phyloP scores from a whole-genome alignment of 176 grass and related monocot species.

The Hsuehochloa calcarea region DNA sequence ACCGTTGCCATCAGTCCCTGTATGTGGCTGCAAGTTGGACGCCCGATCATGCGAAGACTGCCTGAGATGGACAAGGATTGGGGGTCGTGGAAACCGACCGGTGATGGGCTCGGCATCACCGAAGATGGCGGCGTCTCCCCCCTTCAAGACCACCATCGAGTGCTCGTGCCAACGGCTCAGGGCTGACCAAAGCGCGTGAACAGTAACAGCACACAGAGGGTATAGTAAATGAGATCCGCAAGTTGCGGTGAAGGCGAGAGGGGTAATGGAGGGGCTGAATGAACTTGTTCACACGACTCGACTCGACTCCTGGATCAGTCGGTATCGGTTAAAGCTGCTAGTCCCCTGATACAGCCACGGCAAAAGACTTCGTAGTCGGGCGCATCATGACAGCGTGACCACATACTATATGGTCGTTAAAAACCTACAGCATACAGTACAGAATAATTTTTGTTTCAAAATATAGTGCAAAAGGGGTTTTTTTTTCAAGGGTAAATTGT shows the following conservation, averaged over 20 bases:
- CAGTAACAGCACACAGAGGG: not conserved
- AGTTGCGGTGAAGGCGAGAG: not conserved
- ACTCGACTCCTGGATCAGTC: constrained; percentile 17
- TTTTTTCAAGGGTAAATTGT: not conserved
- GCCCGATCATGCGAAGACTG: not conserved
- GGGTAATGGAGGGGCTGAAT: not conserved
- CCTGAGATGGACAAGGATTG: not conserved
- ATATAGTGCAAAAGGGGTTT: no score
- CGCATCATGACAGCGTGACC: not conserved
- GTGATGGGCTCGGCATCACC: not conserved
- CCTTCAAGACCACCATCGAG: not conserved
- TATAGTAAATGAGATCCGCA: not conserved
- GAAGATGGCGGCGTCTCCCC: not conserved
- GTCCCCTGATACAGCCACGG: not conserved
- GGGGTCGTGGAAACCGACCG: not conserved
- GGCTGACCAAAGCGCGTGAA: constrained; percentile 30
- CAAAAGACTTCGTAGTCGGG: not conserved
- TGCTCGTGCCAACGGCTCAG: not conserved
- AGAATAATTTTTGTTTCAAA: not conserved
- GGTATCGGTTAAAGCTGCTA: not conserved
- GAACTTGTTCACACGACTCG: constrained; percentile 30
- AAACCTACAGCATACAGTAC: not conserved
- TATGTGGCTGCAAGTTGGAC: not conserved
- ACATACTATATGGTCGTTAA: not conserved
- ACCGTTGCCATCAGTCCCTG: not conserved